These are phyloP conservation scores for Danielia oregonensis DNA, from an alignment of 805 yeast genomes.

Conservation along the genomic window DNA sequence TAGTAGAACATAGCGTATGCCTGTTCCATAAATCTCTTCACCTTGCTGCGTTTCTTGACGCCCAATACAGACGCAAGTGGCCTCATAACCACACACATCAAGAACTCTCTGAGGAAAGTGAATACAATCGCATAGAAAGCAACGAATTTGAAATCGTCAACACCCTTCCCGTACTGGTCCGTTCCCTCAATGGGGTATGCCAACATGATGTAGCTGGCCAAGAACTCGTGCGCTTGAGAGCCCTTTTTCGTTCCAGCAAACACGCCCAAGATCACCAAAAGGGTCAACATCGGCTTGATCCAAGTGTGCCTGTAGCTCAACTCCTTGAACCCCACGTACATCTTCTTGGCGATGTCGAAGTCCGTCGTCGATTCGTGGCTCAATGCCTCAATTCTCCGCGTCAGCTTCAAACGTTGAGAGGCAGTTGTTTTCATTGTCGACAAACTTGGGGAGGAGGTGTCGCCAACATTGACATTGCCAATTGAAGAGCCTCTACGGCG, in stretches of 20 bases:
- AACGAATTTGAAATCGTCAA: constrained; percentile 78
- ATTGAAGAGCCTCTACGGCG: constrained; percentile 63
- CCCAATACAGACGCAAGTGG: constrained; percentile 65
- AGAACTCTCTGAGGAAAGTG: constrained; percentile 86
- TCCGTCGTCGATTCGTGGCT: constrained; percentile 34
- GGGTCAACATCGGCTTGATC: constrained; percentile 59
- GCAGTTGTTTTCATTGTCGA: constrained; percentile 59
- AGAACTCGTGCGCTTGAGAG: constrained; percentile 50
- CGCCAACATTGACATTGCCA: constrained; percentile 74
- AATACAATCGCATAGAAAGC: constrained; percentile 78
- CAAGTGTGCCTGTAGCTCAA: constrained; percentile 62
- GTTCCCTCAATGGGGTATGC: constrained; percentile 63
- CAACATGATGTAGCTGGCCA: constrained; percentile 59
- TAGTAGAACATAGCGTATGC: constrained; percentile 80
- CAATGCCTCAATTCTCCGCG: constrained; percentile 30
- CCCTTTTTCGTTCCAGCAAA: constrained; percentile 45
- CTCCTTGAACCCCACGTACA: constrained; percentile 57
- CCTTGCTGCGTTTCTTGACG: constrained; percentile 50
- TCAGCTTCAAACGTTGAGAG: constrained; percentile 32
- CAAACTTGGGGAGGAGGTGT: constrained; percentile 60
- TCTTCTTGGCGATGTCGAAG: constrained; percentile 49
- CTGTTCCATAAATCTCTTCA: constrained; percentile 89
- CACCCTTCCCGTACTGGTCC: constrained; percentile 83
- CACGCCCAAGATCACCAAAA: constrained; percentile 37
- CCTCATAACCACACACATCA: constrained; percentile 74